Conservation (phyloP, 768 basidiomycete species). For the Peribolospora kevripleyi region DNA sequence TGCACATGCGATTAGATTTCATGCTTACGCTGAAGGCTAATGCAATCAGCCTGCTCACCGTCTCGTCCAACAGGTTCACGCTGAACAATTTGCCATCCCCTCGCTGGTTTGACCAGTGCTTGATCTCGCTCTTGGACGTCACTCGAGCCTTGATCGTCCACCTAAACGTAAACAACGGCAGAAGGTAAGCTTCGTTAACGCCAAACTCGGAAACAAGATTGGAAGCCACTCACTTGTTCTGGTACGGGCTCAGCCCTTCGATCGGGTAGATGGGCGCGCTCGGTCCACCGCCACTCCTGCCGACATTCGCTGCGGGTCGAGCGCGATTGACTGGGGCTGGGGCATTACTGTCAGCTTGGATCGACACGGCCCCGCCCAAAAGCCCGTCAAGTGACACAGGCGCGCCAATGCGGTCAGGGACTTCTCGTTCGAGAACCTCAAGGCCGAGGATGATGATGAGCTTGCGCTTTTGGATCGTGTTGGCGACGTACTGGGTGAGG, state of each 20-base stretch:
- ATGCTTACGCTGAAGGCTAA: background rate
- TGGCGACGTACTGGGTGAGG: slow-evolving; percentile 53
- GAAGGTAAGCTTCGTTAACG: background rate
- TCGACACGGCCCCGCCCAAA: background rate
- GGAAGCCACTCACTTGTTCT: slow-evolving; percentile 38
- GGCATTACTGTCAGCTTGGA: background rate
- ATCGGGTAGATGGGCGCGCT: slow-evolving; percentile 44
- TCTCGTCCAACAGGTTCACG: slow-evolving; percentile 80
- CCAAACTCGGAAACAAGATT: background rate
- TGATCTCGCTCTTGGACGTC: slow-evolving; percentile 66
- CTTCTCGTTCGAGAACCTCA: slow-evolving; percentile 28
- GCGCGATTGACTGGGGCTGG: slow-evolving; percentile 1
- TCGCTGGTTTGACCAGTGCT: slow-evolving; percentile 59
- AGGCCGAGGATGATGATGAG: slow-evolving; percentile 57
- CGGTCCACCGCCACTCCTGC: slow-evolving; percentile 1
- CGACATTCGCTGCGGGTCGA: slow-evolving; percentile 2
- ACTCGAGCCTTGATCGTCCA: slow-evolving; percentile 97
- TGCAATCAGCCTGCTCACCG: slow-evolving; percentile 27
- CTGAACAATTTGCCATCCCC: slow-evolving; percentile 93
- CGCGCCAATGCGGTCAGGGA: slow-evolving; percentile 49
- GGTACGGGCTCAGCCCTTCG: slow-evolving; percentile 81
- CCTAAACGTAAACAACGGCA: slow-evolving; percentile 7
- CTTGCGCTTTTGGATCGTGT: slow-evolving; percentile 61
- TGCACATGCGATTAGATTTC: background rate
- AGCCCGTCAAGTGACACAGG: slow-evolving; percentile 21